Evolutionary conservation across 495 filamentous ascomycete genomes (phyloP), one percentile per base, ranked within the genome.

Genomic region (Jackrogersella minutella): DNA sequence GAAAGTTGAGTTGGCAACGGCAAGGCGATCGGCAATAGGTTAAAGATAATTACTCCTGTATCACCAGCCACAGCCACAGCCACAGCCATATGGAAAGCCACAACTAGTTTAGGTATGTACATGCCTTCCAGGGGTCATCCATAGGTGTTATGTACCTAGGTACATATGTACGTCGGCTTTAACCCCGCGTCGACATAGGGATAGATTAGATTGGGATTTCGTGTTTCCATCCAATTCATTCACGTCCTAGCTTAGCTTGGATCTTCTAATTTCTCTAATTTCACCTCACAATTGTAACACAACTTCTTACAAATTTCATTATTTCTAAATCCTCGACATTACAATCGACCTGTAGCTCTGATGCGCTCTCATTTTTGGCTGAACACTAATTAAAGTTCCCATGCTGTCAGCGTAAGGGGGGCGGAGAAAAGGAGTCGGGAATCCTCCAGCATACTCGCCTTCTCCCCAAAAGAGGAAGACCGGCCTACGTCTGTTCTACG

Each of bases 11-110:
- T 34, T 17, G 3, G 57, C 11, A 52, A 66, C 70, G 70, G 70
- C 70, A 73, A 73, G 54, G 22, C 26, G 16, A 57, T 73, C 70
- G 70, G 70, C 68, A 71, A 55, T 62, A 61, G n/a, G 52, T 30
- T 21, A 33, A 53, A 40, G 36, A 72, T 70, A 67, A 62, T 68
- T 73, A 58, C 56, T 64, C 70, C 70, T 61, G 41, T 24, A 11
- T 3, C 52, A 46, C 33, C 31, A 52, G 33, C 30, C 37, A 57
- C 52, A 52, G 21, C n/a, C n/a, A 31, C 31, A 14, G 10, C 26
- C 24, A 16, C 44, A n/a, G n/a, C n/a, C n/a, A n/a, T n/a, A n/a
- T n/a, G 26, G 10, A 10, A 30, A 49, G 24, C 44, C 44, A 49
- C 24, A 49, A n/a, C 26, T 14, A 6, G 26, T 11, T 8, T 43